A percentile compares a stretch with the other conserved stretches of the same genome.
Evolutionary conservation across 1,139 yeast species (phyloP).

Genomic region (Saccharomyces hybrid): DNA sequence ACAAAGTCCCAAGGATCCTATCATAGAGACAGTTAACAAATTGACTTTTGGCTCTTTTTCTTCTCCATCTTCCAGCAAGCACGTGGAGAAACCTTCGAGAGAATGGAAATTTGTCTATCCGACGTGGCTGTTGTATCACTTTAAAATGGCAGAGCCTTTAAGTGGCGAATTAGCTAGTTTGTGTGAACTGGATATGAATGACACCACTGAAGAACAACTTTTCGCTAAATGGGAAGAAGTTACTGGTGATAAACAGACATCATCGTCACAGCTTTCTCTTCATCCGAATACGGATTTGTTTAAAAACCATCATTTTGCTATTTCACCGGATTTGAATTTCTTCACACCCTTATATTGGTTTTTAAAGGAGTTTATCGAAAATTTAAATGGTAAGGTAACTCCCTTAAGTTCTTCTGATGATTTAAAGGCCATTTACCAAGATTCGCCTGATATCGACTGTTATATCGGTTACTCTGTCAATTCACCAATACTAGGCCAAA

Average conservation of each 20-base stretch:
- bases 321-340: constrained; percentile 30
- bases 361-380: constrained; percentile 32
- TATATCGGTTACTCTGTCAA: constrained; percentile 58
- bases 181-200: constrained; percentile 40
- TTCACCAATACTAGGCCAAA: constrained; percentile 35
- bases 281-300: neutral
- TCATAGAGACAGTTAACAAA: constrained; percentile 33
- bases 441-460: constrained; percentile 38
- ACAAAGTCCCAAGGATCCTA: constrained; percentile 43
- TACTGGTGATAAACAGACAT: neutral
- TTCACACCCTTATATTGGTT: constrained; percentile 29
- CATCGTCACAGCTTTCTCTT: neutral
- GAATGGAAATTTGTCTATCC: constrained; percentile 53
- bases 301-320: constrained; percentile 17
- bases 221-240: neutral
- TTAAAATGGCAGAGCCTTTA: constrained; percentile 31
- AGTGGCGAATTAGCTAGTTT: constrained; percentile 47
- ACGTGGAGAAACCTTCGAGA: constrained; percentile 13
- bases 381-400: constrained; percentile 37
- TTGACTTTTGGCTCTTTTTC: constrained; percentile 1
- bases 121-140: constrained; percentile 68
- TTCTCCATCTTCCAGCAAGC: constrained; percentile 30
- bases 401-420: constrained; percentile 25
- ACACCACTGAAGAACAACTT: neutral
- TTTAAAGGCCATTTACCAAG: neutral